These are phyloP conservation scores for Earliella scabrosa DNA, from an alignment of 1,284 basidiomycete genomes.

Conservation along the genomic window DNA sequence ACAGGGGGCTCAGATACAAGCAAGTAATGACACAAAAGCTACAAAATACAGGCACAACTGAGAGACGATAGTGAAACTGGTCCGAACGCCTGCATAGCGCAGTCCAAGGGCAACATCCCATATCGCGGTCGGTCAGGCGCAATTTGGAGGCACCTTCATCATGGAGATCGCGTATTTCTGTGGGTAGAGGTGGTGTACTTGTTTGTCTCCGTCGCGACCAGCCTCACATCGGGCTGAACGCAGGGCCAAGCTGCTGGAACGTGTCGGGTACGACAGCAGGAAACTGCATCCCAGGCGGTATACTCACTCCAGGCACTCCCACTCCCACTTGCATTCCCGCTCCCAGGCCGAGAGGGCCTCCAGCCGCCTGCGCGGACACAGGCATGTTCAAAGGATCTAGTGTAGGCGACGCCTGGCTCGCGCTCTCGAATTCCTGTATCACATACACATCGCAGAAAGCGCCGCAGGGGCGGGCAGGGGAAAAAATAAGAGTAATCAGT, in stretches of 20 bases:
- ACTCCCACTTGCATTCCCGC: too few species aligned
- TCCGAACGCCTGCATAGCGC: too few species aligned
- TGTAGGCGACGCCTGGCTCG: constrained; percentile 34
- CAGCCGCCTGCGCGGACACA: constrained; percentile 18
- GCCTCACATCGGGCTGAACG: constrained; percentile 31
- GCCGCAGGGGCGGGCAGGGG: background rate
- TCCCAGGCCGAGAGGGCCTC: too few species aligned
- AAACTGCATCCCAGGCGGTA: constrained; percentile 21
- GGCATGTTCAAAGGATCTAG: constrained; percentile 30
- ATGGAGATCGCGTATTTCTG: too few species aligned
- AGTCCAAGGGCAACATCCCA: background rate
- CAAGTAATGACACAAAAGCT: too few species aligned
- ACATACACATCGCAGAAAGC: background rate
- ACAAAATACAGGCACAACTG: too few species aligned
- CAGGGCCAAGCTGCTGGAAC: constrained; percentile 31
- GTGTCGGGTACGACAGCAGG: constrained; percentile 22
- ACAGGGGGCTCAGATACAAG: too few species aligned
- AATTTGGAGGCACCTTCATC: too few species aligned
- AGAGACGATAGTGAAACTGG: too few species aligned
- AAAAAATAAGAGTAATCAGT: constrained; percentile 15
- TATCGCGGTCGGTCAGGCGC: background rate
- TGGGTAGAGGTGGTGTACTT: too few species aligned
- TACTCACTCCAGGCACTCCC: background rate
- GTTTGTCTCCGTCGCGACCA: background rate
- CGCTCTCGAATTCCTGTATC: constrained; percentile 38